These are phyloP conservation scores for Blastocladiella emersonii DNA, from an alignment of 371 early-diverging fungal genomes.

Conservation along the genomic window DNA sequence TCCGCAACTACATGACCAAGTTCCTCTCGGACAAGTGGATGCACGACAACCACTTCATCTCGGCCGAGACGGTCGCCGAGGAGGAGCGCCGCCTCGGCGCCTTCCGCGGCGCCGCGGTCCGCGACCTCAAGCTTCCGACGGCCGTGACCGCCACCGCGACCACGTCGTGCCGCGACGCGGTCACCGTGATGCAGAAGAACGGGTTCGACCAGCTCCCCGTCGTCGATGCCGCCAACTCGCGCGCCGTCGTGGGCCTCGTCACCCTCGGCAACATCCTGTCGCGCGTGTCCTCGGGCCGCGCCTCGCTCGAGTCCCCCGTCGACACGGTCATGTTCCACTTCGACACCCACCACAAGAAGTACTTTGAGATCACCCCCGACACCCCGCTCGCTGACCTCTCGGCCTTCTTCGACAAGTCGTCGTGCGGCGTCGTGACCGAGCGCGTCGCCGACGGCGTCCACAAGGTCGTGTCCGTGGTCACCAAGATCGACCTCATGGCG, in stretches of 20 bases:
- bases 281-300: conserved; percentile 58
- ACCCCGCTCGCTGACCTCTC: conserved; percentile 70
- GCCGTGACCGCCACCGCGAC: conserved; percentile 60
- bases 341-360: conserved; percentile 44
- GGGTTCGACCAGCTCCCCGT: conserved; percentile 94
- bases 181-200: conserved; percentile 67
- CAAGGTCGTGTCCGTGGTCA: conserved; percentile 25
- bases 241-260: conserved; percentile 61
- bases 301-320: conserved; percentile 48
- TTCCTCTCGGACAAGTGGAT: conserved; percentile 89
- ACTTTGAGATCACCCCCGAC: conserved; percentile 61
- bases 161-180: conserved; percentile 63
- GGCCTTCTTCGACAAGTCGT: conserved; percentile 80
- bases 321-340: conserved; percentile 74
- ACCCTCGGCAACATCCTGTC: conserved; percentile 78
- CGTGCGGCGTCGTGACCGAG: conserved; percentile 78
- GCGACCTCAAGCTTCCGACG: conserved; percentile 55
- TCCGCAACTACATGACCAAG: conserved; percentile 96
- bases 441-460: not conserved
- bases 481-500: conserved; percentile 32
- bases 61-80: conserved; percentile 29
- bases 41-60: conserved; percentile 57
- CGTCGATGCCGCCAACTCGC: conserved; percentile 27
- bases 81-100: conserved; percentile 28
- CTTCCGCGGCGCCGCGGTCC: conserved; percentile 67